Percentiles rank a stretch among this genome's conserved stretches.
Conservation (phyloP, 176 grass and related monocot species). For the Zea mays region Zm-B73-REFERENCE-NAM-5.0 NC_050096.1:141681001-141681500, state of each 20-base stretch:
- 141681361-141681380: conserved; percentile 16
- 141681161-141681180: background rate
- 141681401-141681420: conserved; percentile 42
- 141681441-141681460: conserved; percentile 91
- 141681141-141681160: conserved; percentile 15
- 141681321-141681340: conserved; percentile 21
- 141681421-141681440: conserved; percentile 57
- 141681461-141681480: conserved; percentile 83
- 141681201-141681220: background rate
- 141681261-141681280: background rate
- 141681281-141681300: background rate
- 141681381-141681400: conserved; percentile 24
- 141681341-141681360: conserved; percentile 26
- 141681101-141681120: background rate
- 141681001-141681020: no score
- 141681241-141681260: background rate
- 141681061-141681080: no score
- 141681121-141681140: conserved; percentile 2
- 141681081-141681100: no score
- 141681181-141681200: background rate
- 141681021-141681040: no score
- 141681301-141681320: conserved; percentile 9
- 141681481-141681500: conserved; percentile 86
- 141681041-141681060: no score
- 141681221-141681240: no score